Conservation (phyloP, 164 flowering plant species). For the Kingdonia uniflora region DNA sequence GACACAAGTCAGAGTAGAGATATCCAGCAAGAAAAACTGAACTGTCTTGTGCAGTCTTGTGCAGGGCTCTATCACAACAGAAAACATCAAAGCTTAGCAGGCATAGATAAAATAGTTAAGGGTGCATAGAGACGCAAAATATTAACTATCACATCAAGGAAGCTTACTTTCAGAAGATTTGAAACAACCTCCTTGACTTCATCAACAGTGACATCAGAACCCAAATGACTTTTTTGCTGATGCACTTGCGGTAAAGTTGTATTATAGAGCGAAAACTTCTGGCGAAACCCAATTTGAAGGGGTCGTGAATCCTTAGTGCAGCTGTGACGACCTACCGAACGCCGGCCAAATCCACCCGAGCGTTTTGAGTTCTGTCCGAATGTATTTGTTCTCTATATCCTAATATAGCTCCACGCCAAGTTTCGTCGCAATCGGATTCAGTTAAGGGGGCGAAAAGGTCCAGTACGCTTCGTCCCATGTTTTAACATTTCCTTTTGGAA, state of each 20-base stretch:
- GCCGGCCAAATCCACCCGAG: no score
- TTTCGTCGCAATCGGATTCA: no score
- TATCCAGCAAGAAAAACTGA: conserved; percentile 53
- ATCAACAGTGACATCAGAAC: conserved; percentile 10
- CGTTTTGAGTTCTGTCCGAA: no score
- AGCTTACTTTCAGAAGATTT: conserved; percentile 56
- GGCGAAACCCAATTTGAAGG: conserved; percentile 44
- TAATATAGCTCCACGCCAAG: no score
- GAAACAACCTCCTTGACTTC: conserved; percentile 33
- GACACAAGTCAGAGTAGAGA: conserved; percentile 69
- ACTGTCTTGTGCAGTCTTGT: no score
- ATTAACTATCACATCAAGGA: conserved; percentile 2
- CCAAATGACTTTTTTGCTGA: conserved; percentile 17
- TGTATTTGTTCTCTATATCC: no score
- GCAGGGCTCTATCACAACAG: conserved; percentile 34
- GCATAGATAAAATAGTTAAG: neutral
- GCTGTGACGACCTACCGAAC: no score
- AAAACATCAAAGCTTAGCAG: conserved; percentile 3
- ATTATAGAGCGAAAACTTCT: conserved; percentile 31
- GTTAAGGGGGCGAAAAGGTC: no score
- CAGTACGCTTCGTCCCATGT: no score
- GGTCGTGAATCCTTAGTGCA: conserved; percentile 39
- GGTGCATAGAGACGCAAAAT: no score
- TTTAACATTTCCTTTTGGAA: no score
- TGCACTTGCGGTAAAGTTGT: conserved; percentile 9